A percentile compares a stretch with the other conserved stretches of the same genome.
Evolutionary conservation across 306 rosid species (phyloP).

Genomic region (Glycine soja): DNA sequence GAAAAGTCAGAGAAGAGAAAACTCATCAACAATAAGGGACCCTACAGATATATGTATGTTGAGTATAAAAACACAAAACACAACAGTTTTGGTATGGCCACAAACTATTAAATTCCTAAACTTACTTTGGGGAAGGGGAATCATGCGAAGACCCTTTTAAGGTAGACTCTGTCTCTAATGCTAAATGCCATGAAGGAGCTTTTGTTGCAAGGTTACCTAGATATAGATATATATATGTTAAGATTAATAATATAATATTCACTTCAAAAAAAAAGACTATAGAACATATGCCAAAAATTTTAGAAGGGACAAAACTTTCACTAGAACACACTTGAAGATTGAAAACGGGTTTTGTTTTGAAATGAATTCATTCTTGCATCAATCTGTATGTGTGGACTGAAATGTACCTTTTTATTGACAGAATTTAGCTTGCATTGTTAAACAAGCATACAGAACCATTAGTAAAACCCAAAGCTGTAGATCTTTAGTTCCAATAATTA

Average conservation of each 20-base stretch:
- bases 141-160: conserved; percentile 66
- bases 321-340: conserved; percentile 71
- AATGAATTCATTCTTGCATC: conserved; percentile 70
- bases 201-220: conserved; percentile 74
- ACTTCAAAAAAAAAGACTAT: neutral
- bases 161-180: conserved; percentile 93
- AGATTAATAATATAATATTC: conserved; percentile 23
- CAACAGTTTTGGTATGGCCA: conserved; percentile 5
- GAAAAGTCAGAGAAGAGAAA: too few species aligned
- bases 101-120: conserved; percentile 23
- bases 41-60: too few species aligned
- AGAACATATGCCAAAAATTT: conserved; percentile 26
- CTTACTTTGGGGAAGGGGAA: conserved; percentile 72
- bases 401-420: conserved; percentile 90
- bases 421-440: conserved; percentile 65
- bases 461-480: conserved; percentile 37
- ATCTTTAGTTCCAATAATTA: conserved; percentile 34
- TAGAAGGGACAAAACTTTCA: conserved; percentile 34
- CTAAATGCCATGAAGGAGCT: conserved; percentile 97
- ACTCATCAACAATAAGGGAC: too few species aligned
- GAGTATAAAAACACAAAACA: conserved; percentile 33
- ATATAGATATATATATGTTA: conserved; percentile 26
- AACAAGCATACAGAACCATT: conserved; percentile 36
- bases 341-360: conserved; percentile 72
- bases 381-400: conserved; percentile 79